phyloP scores from a whole-genome alignment of 179 eudicot species.

The Monotropa hypopitys region DNA sequence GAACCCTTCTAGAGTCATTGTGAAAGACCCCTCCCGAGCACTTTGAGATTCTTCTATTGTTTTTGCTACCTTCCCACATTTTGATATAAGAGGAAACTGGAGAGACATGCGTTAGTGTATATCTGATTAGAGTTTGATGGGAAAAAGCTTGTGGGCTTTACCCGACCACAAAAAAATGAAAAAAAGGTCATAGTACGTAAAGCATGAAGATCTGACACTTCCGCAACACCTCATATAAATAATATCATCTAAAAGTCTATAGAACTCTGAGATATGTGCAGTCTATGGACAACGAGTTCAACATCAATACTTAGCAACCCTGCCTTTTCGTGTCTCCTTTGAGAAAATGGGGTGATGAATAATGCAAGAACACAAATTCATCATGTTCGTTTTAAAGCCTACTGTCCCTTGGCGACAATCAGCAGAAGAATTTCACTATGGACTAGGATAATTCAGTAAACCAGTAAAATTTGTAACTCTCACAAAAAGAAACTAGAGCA shows the following conservation, averaged over 20 bases:
- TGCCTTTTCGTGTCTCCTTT: neutral
- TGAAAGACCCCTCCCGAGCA: constrained; percentile 12
- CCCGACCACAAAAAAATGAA: neutral
- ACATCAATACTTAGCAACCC: neutral
- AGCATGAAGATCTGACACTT: neutral
- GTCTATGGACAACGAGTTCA: neutral
- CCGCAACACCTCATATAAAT: neutral
- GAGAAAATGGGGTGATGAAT: neutral
- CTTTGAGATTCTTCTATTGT: constrained; percentile 32
- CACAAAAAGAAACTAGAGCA: neutral
- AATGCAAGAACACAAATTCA: neutral
- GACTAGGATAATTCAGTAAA: neutral
- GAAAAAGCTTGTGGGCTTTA: neutral
- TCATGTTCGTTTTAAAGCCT: neutral
- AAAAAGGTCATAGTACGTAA: neutral
- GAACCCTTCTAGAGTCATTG: constrained; percentile 40
- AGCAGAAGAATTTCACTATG: neutral
- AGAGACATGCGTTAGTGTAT: neutral
- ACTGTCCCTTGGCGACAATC: neutral
- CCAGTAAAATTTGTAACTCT: neutral
- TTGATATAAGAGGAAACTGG: constrained; percentile 86
- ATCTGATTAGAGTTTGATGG: neutral
- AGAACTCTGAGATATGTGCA: too few relatives aligned
- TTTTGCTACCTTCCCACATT: constrained; percentile 62
- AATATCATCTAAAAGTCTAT: neutral